Evolutionary conservation across 495 filamentous ascomycete genomes (phyloP).

Genomic region (Eremomyces bilateralis): DNA sequence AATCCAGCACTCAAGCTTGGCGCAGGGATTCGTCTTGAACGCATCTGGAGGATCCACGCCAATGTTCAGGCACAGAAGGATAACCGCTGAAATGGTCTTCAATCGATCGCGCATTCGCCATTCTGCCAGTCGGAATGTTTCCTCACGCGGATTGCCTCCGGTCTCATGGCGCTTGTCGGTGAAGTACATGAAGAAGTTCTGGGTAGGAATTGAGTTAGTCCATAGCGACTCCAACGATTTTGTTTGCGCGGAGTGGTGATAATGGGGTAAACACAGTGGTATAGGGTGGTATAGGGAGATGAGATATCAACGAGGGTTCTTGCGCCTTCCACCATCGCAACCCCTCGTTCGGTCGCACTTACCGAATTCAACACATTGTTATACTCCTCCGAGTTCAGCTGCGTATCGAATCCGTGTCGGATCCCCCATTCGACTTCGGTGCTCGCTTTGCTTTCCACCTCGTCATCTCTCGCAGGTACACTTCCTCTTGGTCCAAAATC

Average conservation of each 20-base stretch:
- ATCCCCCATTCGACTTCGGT: constrained; percentile 18
- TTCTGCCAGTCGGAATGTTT: constrained; percentile 49
- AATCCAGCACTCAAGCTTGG: constrained; percentile 91
- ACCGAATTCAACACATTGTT: constrained; percentile 29
- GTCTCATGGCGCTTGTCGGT: constrained; percentile 94
- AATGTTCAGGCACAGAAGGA: constrained; percentile 89
- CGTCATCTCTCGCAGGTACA: constrained; percentile 6
- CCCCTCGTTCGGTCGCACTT: too few species aligned
- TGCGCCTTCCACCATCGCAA: too few species aligned
- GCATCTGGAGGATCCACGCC: constrained; percentile 94
- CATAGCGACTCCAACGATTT: too few species aligned
- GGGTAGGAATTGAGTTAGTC: too few species aligned
- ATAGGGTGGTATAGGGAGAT: too few species aligned
- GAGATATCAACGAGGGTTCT: too few species aligned
- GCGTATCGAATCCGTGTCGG: constrained; percentile 46
- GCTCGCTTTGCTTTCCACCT: constrained; percentile 11
- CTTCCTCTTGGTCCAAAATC: constrained; percentile 36
- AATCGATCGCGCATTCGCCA: constrained; percentile 94
- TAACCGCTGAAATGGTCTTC: constrained; percentile 87
- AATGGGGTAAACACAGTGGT: too few species aligned
- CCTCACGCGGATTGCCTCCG: constrained; percentile 68
- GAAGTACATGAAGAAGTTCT: constrained; percentile 97
- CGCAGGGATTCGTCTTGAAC: constrained; percentile 77
- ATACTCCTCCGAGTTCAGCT: constrained; percentile 43
- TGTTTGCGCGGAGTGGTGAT: too few species aligned